Evolutionary conservation across 345 rosid species (phyloP).

Genomic region (Reutealis trisperma): DNA sequence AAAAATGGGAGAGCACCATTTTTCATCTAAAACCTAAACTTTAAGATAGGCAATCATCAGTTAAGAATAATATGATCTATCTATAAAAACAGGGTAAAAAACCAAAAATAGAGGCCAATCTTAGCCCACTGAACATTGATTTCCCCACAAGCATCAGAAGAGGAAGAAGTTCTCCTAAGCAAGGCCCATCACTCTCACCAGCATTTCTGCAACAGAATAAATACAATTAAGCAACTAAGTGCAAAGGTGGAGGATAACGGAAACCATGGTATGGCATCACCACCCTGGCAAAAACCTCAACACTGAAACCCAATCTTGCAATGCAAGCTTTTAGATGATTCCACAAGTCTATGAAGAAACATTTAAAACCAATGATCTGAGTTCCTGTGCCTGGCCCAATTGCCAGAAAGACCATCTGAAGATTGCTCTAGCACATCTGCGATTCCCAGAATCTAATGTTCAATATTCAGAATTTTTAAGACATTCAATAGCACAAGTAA

Average conservation of each 20-base stretch:
- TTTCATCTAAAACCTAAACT: slow-evolving; percentile 27
- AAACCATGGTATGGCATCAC: slow-evolving; percentile 42
- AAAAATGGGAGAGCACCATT: slow-evolving; percentile 5
- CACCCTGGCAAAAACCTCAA: slow-evolving; percentile 54
- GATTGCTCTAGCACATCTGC: slow-evolving; percentile 74
- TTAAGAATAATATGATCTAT: slow-evolving; percentile 17
- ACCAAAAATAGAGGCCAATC: slow-evolving; percentile 24
- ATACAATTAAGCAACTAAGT: slow-evolving; percentile 46
- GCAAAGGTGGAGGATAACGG: slow-evolving; percentile 36
- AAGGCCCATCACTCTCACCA: slow-evolving; percentile 57
- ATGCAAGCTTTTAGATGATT: slow-evolving; percentile 44
- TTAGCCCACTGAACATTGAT: slow-evolving; percentile 40
- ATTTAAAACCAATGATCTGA: slow-evolving; percentile 54
- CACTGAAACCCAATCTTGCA: slow-evolving; percentile 49
- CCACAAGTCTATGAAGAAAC: slow-evolving; percentile 43
- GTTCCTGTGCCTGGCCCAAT: slow-evolving; percentile 64
- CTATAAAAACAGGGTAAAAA: slow-evolving; percentile 30
- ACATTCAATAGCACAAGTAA: slow-evolving; percentile 32
- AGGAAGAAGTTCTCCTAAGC: slow-evolving; percentile 52
- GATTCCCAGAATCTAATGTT: slow-evolving; percentile 73
- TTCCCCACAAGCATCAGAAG: slow-evolving; percentile 54
- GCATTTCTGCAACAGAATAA: slow-evolving; percentile 72
- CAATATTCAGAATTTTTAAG: slow-evolving; percentile 54
- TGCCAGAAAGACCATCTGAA: slow-evolving; percentile 68
- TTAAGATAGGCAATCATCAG: slow-evolving; percentile 25